A percentile compares a stretch with the other conserved stretches of the same genome.
phyloP scores from a whole-genome alignment of 164 flowering plant genomes.

The Santalum album region DNA sequence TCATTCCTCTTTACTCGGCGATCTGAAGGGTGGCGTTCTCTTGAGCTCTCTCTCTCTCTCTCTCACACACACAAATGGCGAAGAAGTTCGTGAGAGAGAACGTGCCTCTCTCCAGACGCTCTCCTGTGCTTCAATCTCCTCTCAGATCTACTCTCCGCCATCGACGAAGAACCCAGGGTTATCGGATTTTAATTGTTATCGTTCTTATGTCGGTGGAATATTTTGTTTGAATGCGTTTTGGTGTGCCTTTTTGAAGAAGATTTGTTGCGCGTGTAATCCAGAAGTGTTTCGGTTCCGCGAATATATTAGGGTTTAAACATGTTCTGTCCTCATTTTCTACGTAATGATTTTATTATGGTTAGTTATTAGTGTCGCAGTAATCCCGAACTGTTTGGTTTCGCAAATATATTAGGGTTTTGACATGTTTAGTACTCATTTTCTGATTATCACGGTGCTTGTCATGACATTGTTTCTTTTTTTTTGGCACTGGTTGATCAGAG shows the following conservation, averaged over 20 bases:
- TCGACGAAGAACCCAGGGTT: conserved; percentile 94
- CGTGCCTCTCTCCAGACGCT: conserved; percentile 76
- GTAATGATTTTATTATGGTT: no score
- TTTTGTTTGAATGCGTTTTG: no score
- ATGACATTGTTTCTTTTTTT: not conserved
- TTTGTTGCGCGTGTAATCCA: not conserved
- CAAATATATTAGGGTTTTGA: no score
- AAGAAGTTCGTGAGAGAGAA: conserved; percentile 56
- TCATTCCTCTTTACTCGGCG: no score
- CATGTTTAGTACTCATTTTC: no score
- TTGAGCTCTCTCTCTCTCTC: no score
- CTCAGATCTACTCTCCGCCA: conserved; percentile 84
- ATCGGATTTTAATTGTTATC: no score
- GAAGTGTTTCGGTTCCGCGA: not conserved
- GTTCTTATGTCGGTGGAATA: not conserved
- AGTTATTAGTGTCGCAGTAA: no score
- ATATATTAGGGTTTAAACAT: no score
- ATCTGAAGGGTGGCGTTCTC: no score
- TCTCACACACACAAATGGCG: conserved; percentile 31
- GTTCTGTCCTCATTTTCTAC: no score
- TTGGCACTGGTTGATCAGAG: not conserved
- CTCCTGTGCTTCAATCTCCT: conserved; percentile 95
- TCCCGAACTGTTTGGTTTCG: no score
- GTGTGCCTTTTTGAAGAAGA: not conserved
- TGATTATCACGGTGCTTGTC: not conserved